These are phyloP conservation scores for Candida adriatica DNA, from an alignment of 805 yeast genomes.

Conservation along the genomic window DNA sequence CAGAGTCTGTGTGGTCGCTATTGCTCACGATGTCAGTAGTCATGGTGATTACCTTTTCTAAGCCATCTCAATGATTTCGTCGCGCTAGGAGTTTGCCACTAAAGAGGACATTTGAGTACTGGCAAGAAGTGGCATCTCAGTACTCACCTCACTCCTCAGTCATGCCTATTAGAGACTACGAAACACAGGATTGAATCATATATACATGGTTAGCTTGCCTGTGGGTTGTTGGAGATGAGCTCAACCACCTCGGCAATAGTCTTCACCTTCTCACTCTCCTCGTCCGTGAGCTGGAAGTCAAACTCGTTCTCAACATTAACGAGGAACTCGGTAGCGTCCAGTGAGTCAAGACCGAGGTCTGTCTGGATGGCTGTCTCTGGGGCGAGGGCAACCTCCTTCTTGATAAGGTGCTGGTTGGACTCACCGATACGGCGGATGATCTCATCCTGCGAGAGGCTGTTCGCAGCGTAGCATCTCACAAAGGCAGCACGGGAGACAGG, in stretches of 20 bases:
- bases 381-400: conserved; percentile 41
- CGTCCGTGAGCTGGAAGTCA: conserved; percentile 80
- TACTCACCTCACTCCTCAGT: too few relatives aligned
- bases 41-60: conserved; percentile 1
- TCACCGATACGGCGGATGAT: conserved; percentile 76
- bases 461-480: conserved; percentile 47
- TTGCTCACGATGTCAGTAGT: conserved; percentile 12
- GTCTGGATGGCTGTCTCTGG: conserved; percentile 32
- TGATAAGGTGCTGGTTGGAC: conserved; percentile 62
- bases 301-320: conserved; percentile 95
- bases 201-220: conserved; percentile 27
- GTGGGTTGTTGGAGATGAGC: conserved; percentile 67
- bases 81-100: too few relatives aligned
- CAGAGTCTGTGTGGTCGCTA: conserved; percentile 21
- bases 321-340: conserved; percentile 91
- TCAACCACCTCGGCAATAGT: conserved; percentile 91
- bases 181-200: too few relatives aligned
- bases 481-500: conserved; percentile 23
- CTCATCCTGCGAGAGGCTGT: conserved; percentile 67
- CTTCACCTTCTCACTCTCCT: conserved; percentile 88
- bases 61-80: too few relatives aligned
- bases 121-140: too few relatives aligned
- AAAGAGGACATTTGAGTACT: too few relatives aligned
- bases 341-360: conserved; percentile 85
- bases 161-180: too few relatives aligned